Evolutionary conservation across 1,284 basidiomycete species (phyloP).

Genomic region (Athelia sp.): DNA sequence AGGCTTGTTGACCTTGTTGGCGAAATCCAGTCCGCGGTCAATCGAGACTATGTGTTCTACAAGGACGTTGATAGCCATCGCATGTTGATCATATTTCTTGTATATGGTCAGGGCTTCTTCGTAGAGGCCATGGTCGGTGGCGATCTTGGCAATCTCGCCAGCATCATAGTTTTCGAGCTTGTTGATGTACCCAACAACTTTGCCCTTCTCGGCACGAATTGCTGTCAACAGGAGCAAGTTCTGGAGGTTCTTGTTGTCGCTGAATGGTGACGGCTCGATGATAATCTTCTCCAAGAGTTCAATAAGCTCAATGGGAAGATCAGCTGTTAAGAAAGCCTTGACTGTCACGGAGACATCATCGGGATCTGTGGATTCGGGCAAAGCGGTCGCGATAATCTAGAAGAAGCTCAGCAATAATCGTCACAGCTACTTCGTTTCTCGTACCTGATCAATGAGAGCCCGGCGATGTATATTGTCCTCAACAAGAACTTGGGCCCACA

Average conservation of each 20-base stretch:
- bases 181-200: constrained; percentile 98
- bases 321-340: constrained; percentile 97
- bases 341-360: constrained; percentile 99
- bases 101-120: constrained; percentile 97
- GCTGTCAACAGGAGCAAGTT: constrained; percentile 95
- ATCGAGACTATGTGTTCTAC: constrained; percentile 98
- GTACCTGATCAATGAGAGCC: constrained; percentile 90
- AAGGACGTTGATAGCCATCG: constrained; percentile 94
- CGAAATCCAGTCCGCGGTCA: constrained; percentile 94
- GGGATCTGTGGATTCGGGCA: constrained; percentile 96
- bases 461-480: constrained; percentile 91
- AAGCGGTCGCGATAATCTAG: constrained; percentile 86
- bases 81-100: constrained; percentile 93
- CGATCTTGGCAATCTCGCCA: constrained; percentile 94
- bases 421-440: not conserved
- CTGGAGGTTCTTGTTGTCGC: constrained; percentile 94
- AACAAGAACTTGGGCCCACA: constrained; percentile 94
- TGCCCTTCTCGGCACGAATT: constrained; percentile 97
- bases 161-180: constrained; percentile 95
- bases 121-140: constrained; percentile 92
- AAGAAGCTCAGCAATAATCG: constrained; percentile 1
- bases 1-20: constrained; percentile 94
- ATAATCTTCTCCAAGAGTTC: constrained; percentile 99
- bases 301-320: constrained; percentile 96
- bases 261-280: constrained; percentile 95